Base-by-base conservation (phyloP, 2,329 filamentous ascomycete species). In the Fusarium mangiferae region DNA sequence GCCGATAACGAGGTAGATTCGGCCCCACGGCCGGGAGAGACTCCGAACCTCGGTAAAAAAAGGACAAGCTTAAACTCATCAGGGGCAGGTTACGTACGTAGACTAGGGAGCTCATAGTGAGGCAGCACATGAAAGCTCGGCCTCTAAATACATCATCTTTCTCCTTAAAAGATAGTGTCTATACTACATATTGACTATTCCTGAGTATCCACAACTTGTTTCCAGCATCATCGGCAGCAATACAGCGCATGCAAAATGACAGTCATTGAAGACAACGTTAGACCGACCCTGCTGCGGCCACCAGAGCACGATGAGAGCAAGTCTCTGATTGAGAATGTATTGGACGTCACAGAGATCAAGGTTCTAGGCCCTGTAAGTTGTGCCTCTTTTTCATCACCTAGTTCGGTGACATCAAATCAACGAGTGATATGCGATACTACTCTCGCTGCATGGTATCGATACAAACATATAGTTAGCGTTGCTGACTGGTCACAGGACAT, bases 321-420 rank as follows among this genome's bases (percentile, higher is more conserved):
- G 82, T 91, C 94, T 33, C 88, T 90, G 20, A 97, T 98, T 72
- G 96, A 98, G 84, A 96, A 97, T 83, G 92, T 94, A 55, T 89
- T 98, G 62, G 95, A 98, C 79, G 87, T 98, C 77, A 96, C 93
- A 7, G 93, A 94, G 74, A 87, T 98, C 59, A 86, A 86, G 62
- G 92, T 93, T 70, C 90, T 96, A 72, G 92, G 93, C 49, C 92
- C 92, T 65, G 92, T 94, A 85, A 81, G 90, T 83, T 56, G 33
- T n/a, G 38, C 38, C 33, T 52, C 41, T 51, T 56, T 36, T 33
- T 28, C 30, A n/a, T 22, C 30, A 22, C 14, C 20, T 26, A 30
- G n/a, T 33, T 36, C 22, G 28, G 36, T 52, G 42, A 13, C 36
- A 28, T 36, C 28, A 46, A 46, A 36, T 36, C 33, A 38, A 52